Percentiles rank a stretch among this genome's conserved stretches.
Conservation (phyloP, 1,139 yeast genomes). For the Saccharomyces hybrid region DNA sequence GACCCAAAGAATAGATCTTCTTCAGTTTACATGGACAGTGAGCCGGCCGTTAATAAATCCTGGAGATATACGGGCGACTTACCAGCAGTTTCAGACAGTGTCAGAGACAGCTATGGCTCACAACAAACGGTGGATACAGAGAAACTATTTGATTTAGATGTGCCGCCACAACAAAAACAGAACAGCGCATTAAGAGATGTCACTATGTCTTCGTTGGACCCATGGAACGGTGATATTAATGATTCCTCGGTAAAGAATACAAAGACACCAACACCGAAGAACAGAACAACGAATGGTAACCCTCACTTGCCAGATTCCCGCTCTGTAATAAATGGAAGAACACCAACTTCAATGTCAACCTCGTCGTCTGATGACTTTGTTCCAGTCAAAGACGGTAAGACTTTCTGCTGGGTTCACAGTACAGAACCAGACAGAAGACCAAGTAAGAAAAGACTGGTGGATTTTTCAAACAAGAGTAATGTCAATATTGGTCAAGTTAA, state of each 20-base stretch:
- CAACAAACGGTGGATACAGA: conserved; percentile 82
- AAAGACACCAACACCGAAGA: too few species aligned
- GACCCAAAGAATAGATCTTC: conserved; percentile 20
- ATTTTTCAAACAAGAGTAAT: conserved; percentile 18
- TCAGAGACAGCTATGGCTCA: conserved; percentile 58
- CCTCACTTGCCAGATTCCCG: too few species aligned
- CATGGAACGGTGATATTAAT: too few species aligned
- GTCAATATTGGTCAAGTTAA: conserved; percentile 23
- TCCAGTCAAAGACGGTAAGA: conserved; percentile 25
- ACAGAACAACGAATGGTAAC: too few species aligned
- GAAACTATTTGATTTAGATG: conserved; percentile 50
- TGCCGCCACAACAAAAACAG: conserved; percentile 26
- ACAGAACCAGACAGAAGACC: conserved; percentile 9
- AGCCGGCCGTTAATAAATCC: conserved; percentile 43
- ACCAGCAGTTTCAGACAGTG: conserved; percentile 21
- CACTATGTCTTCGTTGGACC: too few species aligned
- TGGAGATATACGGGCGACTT: conserved; percentile 53
- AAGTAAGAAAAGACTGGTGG: conserved; percentile 21
- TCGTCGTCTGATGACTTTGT: conserved; percentile 26
- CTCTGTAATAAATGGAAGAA: neutral
- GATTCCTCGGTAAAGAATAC: too few species aligned
- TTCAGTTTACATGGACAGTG: conserved; percentile 25
- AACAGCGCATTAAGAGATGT: neutral
- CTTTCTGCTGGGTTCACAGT: conserved; percentile 23
- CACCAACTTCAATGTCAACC: conserved; percentile 12